Evolutionary conservation across 1,284 basidiomycete species (phyloP).

Genomic region (Cystobasidium sp.): DNA sequence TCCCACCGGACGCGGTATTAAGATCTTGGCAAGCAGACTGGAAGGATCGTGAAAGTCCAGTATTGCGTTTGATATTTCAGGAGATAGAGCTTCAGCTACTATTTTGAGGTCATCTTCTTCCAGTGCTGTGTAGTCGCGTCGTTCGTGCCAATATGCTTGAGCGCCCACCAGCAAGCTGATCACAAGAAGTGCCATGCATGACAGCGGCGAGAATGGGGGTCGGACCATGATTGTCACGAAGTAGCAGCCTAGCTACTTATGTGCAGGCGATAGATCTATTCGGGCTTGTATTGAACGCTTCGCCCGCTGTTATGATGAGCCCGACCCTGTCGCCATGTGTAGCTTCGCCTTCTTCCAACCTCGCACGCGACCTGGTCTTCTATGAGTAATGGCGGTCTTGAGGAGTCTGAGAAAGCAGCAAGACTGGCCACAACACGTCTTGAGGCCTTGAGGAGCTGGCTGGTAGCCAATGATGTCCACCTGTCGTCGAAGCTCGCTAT

Average conservation of each 20-base stretch:
- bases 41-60: slow-evolving; percentile 47
- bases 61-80: slow-evolving; percentile 25
- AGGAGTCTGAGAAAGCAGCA: background rate
- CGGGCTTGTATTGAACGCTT: background rate
- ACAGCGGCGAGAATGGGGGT: background rate
- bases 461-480: slow-evolving; percentile 7
- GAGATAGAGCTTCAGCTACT: slow-evolving; percentile 36
- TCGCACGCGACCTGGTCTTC: background rate
- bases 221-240: background rate
- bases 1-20: slow-evolving; percentile 50
- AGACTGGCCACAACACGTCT: background rate
- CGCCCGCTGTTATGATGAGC: background rate
- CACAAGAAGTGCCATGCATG: slow-evolving; percentile 4
- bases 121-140: slow-evolving; percentile 45
- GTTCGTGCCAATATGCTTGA: slow-evolving; percentile 30
- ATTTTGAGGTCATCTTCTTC: slow-evolving; percentile 25
- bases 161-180: slow-evolving; percentile 11
- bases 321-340: background rate
- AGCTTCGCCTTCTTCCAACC: slow-evolving; percentile 5
- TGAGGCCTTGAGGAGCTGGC: slow-evolving; percentile 11
- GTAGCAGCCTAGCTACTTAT: background rate
- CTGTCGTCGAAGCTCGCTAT: slow-evolving; percentile 29
- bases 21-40: slow-evolving; percentile 46
- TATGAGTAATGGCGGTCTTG: slow-evolving; percentile 13
- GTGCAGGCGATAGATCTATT: background rate